Evolutionary conservation across 148 eudicot species (phyloP).

Genomic region (Amaranthus hypochondriacus): DNA sequence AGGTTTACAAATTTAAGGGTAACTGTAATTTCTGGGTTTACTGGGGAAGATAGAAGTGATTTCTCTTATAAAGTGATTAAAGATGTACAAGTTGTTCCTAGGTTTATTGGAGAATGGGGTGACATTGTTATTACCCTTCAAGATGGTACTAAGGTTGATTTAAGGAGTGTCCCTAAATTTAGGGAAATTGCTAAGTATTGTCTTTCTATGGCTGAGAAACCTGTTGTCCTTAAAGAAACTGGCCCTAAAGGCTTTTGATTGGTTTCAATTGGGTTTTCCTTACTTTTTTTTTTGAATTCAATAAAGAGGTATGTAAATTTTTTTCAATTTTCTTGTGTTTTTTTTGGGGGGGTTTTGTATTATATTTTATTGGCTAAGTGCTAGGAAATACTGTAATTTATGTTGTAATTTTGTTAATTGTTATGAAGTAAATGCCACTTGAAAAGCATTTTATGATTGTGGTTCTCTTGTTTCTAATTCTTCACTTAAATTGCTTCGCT

Average conservation of each 20-base stretch:
- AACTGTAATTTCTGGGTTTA: conserved; percentile 75
- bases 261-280: neutral
- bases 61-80: conserved; percentile 67
- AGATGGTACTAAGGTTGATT: conserved; percentile 88
- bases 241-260: conserved; percentile 52
- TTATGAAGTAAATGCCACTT: conserved; percentile 13
- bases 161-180: conserved; percentile 90
- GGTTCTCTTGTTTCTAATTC: neutral
- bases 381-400: conserved; percentile 19
- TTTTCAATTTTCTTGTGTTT: neutral
- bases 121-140: conserved; percentile 70
- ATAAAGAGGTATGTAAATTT: conserved; percentile 34
- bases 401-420: conserved; percentile 19
- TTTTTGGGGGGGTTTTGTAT: neutral
- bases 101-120: conserved; percentile 98
- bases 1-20: conserved; percentile 77
- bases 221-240: conserved; percentile 33
- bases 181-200: conserved; percentile 91
- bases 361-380: neutral
- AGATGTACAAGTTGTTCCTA: conserved; percentile 89
- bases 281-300: neutral
- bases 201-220: conserved; percentile 46
- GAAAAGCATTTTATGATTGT: neutral
- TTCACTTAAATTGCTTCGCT: neutral
- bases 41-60: conserved; percentile 84